phyloP scores from a whole-genome alignment of 176 grass and related monocot genomes.

The Hsuehochloa calcarea region DNA sequence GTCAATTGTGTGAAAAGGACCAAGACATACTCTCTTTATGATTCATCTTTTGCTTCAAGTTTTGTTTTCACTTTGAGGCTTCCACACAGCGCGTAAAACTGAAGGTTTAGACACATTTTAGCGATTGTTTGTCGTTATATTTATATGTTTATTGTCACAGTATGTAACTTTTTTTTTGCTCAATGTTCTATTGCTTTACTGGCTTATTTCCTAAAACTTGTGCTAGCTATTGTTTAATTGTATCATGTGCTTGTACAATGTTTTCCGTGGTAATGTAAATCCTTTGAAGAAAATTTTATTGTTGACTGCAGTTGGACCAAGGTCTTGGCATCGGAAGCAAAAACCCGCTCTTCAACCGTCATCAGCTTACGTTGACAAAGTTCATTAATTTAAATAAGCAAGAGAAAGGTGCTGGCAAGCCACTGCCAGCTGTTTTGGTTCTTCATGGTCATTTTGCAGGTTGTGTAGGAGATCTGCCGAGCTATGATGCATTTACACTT shows the following conservation, averaged over 20 bases:
- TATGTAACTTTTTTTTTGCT: neutral
- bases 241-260: neutral
- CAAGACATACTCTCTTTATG: neutral
- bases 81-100: neutral
- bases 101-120: neutral
- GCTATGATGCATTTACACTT: slow-evolving; percentile 92
- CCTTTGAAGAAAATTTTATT: slow-evolving; percentile 18
- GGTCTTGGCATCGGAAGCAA: slow-evolving; percentile 95
- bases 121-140: neutral
- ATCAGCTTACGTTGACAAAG: slow-evolving; percentile 80
- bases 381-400: slow-evolving; percentile 86
- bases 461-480: slow-evolving; percentile 89
- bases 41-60: slow-evolving; percentile 11
- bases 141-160: neutral
- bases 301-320: slow-evolving; percentile 81
- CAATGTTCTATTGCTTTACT: neutral
- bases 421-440: slow-evolving; percentile 81
- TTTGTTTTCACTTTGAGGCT: neutral
- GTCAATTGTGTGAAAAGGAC: neutral
- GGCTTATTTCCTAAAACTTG: neutral
- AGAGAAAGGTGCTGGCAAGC: slow-evolving; percentile 72
- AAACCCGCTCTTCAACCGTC: slow-evolving; percentile 89
- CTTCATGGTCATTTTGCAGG: slow-evolving; percentile 93
- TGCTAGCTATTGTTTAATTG: slow-evolving; percentile 1
- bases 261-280: neutral